Evolutionary conservation across 148 eudicot species (phyloP).

Genomic region (Chenopodium quinoa): DNA sequence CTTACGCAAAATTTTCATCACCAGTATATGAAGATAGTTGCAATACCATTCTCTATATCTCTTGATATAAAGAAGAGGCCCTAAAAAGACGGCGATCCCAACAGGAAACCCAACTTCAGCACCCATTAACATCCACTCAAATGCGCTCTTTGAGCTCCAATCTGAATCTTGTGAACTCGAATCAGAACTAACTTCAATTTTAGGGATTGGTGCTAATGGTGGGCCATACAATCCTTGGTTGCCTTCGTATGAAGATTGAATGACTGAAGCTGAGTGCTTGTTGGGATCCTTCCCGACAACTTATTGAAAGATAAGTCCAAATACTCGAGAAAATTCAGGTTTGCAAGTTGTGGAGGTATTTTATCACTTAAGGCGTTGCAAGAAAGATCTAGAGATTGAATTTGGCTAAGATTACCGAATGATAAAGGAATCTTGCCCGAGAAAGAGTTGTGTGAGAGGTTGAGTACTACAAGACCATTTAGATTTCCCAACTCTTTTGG

Average conservation of each 20-base stretch:
- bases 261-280: conserved; percentile 27
- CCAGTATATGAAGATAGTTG: no score
- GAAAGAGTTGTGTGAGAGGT: conserved; percentile 39
- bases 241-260: conserved; percentile 27
- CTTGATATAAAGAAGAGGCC: no score
- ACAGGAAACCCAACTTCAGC: conserved; percentile 22
- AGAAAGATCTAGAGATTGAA: conserved; percentile 41
- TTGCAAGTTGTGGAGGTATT: conserved; percentile 30
- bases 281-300: conserved; percentile 32
- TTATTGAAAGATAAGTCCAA: conserved; percentile 32
- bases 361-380: conserved; percentile 23
- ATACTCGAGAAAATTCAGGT: conserved; percentile 26
- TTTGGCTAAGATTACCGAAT: conserved; percentile 19
- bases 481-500: conserved; percentile 27
- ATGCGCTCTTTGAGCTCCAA: background rate
- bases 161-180: background rate
- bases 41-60: no score
- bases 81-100: conserved; percentile 6
- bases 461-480: conserved; percentile 20
- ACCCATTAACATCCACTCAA: conserved; percentile 14
- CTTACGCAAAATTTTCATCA: no score
- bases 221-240: conserved; percentile 36
- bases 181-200: background rate
- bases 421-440: conserved; percentile 30
- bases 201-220: background rate